Evolutionary conservation across 1,284 basidiomycete genomes (phyloP).

Genomic region (Kwoniella shivajii): DNA sequence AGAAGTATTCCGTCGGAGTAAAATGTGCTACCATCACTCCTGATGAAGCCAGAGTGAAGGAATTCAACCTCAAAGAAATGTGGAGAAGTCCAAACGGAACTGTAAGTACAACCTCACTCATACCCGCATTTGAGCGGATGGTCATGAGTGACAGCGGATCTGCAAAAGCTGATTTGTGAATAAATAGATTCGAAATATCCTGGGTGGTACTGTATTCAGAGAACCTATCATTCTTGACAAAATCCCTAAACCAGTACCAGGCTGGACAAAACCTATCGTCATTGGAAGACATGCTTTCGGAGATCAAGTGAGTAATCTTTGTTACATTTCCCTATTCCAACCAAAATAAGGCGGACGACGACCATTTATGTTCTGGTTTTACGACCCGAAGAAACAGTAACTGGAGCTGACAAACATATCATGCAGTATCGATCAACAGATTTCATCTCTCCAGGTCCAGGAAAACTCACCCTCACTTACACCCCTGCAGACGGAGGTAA

Average conservation of each 20-base stretch:
- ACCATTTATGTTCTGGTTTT: too few relatives aligned
- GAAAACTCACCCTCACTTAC: constrained; percentile 86
- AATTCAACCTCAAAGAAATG: constrained; percentile 98
- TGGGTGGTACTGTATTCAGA: constrained; percentile 97
- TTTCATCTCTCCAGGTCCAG: constrained; percentile 80
- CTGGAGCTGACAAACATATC: background rate
- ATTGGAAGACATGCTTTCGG: constrained; percentile 98
- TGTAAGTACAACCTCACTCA: constrained; percentile 58
- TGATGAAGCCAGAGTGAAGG: constrained; percentile 69
- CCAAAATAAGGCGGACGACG: too few relatives aligned
- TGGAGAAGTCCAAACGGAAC: constrained; percentile 95
- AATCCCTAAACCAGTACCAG: constrained; percentile 90
- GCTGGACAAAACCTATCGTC: constrained; percentile 95
- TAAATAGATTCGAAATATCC: constrained; percentile 87
- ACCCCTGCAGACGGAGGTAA: constrained; percentile 72
- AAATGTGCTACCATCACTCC: constrained; percentile 97
- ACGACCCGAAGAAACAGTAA: too few relatives aligned
- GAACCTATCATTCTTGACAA: constrained; percentile 92
- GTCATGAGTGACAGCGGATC: too few relatives aligned
- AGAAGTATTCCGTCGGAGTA: constrained; percentile 77
- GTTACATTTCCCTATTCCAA: background rate
- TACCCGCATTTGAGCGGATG: too few relatives aligned
- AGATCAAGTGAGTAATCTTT: constrained; percentile 68
- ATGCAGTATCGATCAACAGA: constrained; percentile 84
- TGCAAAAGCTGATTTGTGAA: background rate